Evolutionary conservation across 202 grass and related monocot species (phyloP).

Genomic region (Carex arenaria): DNA sequence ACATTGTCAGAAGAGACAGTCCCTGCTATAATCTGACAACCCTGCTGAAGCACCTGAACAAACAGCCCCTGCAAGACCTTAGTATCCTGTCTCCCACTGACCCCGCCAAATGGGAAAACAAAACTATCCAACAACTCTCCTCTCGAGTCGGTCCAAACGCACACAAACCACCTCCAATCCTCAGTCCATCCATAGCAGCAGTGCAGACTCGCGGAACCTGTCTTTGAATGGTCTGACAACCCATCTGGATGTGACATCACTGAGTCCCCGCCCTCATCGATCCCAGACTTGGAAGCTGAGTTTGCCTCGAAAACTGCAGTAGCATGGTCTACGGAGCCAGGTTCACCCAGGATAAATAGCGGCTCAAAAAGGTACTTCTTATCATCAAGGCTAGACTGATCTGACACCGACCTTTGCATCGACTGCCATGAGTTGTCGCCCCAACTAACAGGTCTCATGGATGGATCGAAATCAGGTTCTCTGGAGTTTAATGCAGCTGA

Average conservation of each 20-base stretch:
- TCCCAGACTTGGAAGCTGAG: constrained; percentile 51
- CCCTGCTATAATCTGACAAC: constrained; percentile 70
- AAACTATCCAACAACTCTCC: constrained; percentile 84
- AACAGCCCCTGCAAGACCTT: constrained; percentile 97
- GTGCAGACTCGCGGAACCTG: constrained; percentile 62
- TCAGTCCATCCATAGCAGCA: constrained; percentile 99
- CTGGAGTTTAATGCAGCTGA: constrained; percentile 46
- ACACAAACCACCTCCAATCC: constrained; percentile 97
- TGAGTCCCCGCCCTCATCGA: constrained; percentile 46
- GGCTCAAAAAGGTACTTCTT: constrained; percentile 93
- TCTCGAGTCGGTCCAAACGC: constrained; percentile 96
- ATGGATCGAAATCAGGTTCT: constrained; percentile 80
- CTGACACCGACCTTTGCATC: constrained; percentile 39
- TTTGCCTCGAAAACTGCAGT: constrained; percentile 35
- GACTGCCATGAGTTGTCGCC: constrained; percentile 78
- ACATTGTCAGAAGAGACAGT: constrained; percentile 40
- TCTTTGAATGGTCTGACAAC: constrained; percentile 53
- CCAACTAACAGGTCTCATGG: constrained; percentile 79
- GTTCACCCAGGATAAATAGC: constrained; percentile 83
- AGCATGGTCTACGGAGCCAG: constrained; percentile 63
- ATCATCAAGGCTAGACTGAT: constrained; percentile 74
- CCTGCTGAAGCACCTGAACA: constrained; percentile 95
- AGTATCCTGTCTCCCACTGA: constrained; percentile 94
- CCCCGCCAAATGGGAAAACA: constrained; percentile 94
- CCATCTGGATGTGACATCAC: constrained; percentile 39